Conservation (phyloP, 2,329 filamentous ascomycete species). For the Lachnellula arida region DNA sequence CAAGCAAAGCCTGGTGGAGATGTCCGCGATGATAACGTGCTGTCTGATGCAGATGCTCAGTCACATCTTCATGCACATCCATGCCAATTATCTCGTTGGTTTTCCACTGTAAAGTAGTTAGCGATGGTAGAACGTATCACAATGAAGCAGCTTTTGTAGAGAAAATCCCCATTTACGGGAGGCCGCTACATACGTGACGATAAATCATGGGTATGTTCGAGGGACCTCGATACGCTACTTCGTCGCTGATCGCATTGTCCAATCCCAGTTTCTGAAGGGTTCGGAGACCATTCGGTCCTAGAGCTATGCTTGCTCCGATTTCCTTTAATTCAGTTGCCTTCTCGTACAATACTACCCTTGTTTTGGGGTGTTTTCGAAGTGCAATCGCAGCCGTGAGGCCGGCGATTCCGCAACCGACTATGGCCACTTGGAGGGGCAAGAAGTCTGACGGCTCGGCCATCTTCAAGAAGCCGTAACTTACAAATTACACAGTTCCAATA, state of each 20-base stretch:
- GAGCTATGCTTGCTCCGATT: slow-evolving; percentile 36
- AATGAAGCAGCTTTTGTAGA: no score
- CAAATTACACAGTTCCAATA: neutral
- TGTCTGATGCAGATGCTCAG: slow-evolving; percentile 32
- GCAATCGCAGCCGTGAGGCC: slow-evolving; percentile 37
- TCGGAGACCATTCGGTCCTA: slow-evolving; percentile 36
- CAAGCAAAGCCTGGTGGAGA: slow-evolving; percentile 33
- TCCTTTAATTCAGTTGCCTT: slow-evolving; percentile 33
- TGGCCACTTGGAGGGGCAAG: slow-evolving; percentile 22
- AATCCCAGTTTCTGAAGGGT: slow-evolving; percentile 35
- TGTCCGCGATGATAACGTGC: slow-evolving; percentile 35
- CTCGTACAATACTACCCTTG: slow-evolving; percentile 35
- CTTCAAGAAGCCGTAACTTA: neutral
- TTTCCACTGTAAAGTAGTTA: slow-evolving; percentile 28
- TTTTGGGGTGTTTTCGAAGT: slow-evolving; percentile 26
- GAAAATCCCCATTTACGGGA: no score
- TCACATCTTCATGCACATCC: slow-evolving; percentile 30
- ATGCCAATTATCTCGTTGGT: slow-evolving; percentile 35
- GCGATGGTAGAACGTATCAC: neutral
- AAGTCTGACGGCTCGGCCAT: neutral
- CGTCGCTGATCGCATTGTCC: slow-evolving; percentile 30
- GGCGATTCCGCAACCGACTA: slow-evolving; percentile 36
- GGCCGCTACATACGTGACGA: slow-evolving; percentile 19
- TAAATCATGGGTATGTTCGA: slow-evolving; percentile 34
- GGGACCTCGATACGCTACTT: slow-evolving; percentile 32